Percentiles rank a stretch among this genome's conserved stretches.
phyloP scores from a whole-genome alignment of 805 yeast genomes.

The Candida montana region DNA sequence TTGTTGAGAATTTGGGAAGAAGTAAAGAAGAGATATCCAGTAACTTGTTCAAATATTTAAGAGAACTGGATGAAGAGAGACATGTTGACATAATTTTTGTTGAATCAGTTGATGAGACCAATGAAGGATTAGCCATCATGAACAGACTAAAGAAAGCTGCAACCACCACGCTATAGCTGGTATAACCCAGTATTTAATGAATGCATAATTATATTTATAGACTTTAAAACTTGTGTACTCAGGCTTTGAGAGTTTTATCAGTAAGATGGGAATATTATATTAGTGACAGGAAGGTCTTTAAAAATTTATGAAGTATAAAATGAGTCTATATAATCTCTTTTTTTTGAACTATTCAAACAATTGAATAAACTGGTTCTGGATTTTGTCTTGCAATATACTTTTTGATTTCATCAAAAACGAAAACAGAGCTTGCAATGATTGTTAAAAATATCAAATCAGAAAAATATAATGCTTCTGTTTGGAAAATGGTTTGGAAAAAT shows the following conservation, averaged over 20 bases:
- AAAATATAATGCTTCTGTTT: slow-evolving; percentile 82
- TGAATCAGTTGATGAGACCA: slow-evolving; percentile 70
- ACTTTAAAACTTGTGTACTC: too few species aligned
- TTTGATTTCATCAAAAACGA: slow-evolving; percentile 78
- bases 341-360: slow-evolving; percentile 17
- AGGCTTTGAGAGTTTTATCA: too few species aligned
- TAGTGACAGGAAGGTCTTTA: background rate
- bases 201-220: background rate
- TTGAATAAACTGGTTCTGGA: slow-evolving; percentile 17
- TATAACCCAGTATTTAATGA: background rate
- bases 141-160: slow-evolving; percentile 87
- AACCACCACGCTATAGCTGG: slow-evolving; percentile 30
- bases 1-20: slow-evolving; percentile 35
- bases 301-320: background rate
- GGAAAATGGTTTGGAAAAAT: slow-evolving; percentile 87
- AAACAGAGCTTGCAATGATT: slow-evolving; percentile 68
- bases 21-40: slow-evolving; percentile 58
- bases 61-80: slow-evolving; percentile 63
- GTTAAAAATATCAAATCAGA: slow-evolving; percentile 63
- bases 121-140: slow-evolving; percentile 93
- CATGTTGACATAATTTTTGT: slow-evolving; percentile 71
- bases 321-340: background rate
- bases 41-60: slow-evolving; percentile 63
- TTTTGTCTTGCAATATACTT: slow-evolving; percentile 38
- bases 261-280: too few species aligned